Conservation (phyloP, 2,329 filamentous ascomycete genomes). For the Diaporthe australafricana region DNA sequence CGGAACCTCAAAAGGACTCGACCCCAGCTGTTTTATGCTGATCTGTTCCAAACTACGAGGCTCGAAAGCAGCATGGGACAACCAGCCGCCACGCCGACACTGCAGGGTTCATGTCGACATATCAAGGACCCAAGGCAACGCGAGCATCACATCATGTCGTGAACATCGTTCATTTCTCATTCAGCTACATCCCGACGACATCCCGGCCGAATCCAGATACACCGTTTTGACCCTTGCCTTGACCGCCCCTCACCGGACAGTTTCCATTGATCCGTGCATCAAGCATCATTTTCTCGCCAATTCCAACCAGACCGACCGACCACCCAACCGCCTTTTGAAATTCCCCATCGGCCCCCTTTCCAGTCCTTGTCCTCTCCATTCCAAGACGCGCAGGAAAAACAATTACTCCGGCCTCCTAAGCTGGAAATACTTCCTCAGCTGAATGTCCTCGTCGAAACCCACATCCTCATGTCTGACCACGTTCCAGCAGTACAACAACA, state of each 20-base stretch:
- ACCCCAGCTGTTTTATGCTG: too few relatives aligned
- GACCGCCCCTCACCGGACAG: background rate
- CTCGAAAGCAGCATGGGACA: too few relatives aligned
- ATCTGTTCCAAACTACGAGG: too few relatives aligned
- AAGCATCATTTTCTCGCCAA: background rate
- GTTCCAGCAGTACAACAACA: slow-evolving; percentile 83
- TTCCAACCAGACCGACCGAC: background rate
- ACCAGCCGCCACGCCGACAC: too few relatives aligned
- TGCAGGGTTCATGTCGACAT: too few relatives aligned
- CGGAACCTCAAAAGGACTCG: too few relatives aligned
- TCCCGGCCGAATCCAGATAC: background rate
- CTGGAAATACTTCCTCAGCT: slow-evolving; percentile 79
- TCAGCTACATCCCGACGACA: background rate
- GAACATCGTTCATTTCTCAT: slow-evolving; percentile 12
- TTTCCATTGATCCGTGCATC: background rate
- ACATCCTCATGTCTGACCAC: slow-evolving; percentile 71
- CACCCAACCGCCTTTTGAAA: background rate
- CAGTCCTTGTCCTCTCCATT: background rate
- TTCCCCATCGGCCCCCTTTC: too few relatives aligned
- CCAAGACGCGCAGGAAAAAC: too few relatives aligned
- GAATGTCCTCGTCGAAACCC: slow-evolving; percentile 70
- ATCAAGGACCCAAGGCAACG: too few relatives aligned
- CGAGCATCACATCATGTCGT: background rate
- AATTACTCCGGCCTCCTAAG: slow-evolving; percentile 50
- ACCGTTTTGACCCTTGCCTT: background rate